phyloP scores from a whole-genome alignment of 805 yeast genomes.

The Tanozyma kutaoensis region DNA sequence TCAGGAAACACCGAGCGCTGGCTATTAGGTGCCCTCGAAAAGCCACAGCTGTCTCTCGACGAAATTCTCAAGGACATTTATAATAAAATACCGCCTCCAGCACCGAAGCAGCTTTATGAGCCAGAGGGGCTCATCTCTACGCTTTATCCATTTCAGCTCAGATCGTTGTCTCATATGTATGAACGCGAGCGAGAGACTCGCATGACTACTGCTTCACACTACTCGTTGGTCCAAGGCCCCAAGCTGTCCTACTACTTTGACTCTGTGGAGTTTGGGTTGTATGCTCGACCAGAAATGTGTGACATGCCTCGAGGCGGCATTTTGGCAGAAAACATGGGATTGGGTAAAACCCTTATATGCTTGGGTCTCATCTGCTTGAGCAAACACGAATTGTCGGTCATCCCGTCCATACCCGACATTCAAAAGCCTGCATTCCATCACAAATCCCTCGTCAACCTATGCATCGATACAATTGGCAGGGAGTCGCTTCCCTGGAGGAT shows the following conservation, averaged over 20 bases:
- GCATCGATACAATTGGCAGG: conserved; percentile 27
- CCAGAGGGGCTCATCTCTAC: conserved; percentile 32
- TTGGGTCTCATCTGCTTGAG: conserved; percentile 43
- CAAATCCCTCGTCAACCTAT: conserved; percentile 18
- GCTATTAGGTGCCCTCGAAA: background rate
- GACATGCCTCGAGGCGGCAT: conserved; percentile 47
- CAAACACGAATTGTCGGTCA: conserved; percentile 33
- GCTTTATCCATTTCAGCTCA: conserved; percentile 46
- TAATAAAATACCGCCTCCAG: conserved; percentile 1
- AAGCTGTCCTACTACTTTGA: conserved; percentile 21
- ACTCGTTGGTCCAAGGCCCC: conserved; percentile 6
- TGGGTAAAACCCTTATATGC: conserved; percentile 52
- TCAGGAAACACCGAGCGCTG: background rate
- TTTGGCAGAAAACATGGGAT: conserved; percentile 56
- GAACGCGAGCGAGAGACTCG: conserved; percentile 30
- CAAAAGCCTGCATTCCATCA: no score
- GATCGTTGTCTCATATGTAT: conserved; percentile 48
- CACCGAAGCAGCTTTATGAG: background rate
- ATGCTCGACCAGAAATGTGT: conserved; percentile 25
- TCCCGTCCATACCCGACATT: no score
- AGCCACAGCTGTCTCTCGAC: conserved; percentile 7
- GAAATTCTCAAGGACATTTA: conserved; percentile 6
- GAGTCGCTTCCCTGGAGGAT: conserved; percentile 48
- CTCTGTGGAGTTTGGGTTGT: conserved; percentile 14
- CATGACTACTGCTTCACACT: conserved; percentile 22